These are phyloP conservation scores for Amborella trichopoda DNA, from an alignment of 164 flowering plant genomes.

Conservation along the genomic window DNA sequence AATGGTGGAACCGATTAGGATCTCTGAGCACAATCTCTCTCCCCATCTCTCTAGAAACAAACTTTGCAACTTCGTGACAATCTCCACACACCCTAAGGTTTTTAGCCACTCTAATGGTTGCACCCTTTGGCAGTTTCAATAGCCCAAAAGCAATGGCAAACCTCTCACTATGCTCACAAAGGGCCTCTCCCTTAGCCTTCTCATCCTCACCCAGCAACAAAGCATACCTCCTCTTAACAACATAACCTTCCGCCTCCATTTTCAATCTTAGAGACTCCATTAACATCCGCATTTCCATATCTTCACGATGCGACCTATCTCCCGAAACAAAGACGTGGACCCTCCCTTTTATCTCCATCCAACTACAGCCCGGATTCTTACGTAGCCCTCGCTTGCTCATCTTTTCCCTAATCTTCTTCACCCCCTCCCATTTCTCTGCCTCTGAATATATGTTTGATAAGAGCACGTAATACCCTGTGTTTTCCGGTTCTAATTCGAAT, in stretches of 20 bases:
- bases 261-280: constrained; percentile 19
- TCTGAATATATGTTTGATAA: constrained; percentile 53
- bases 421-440: constrained; percentile 58
- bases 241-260: constrained; percentile 36
- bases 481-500: constrained; percentile 55
- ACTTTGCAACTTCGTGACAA: constrained; percentile 64
- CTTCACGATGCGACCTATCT: constrained; percentile 27
- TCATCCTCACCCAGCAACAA: constrained; percentile 29
- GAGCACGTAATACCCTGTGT: constrained; percentile 44
- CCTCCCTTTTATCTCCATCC: constrained; percentile 53
- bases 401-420: constrained; percentile 27
- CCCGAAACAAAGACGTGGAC: constrained; percentile 40
- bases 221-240: constrained; percentile 24
- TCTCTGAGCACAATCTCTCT: constrained; percentile 56
- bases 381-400: constrained; percentile 23
- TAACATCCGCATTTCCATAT: constrained; percentile 20
- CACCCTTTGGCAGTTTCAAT: constrained; percentile 30
- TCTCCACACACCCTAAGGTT: constrained; percentile 46
- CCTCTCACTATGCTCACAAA: constrained; percentile 63
- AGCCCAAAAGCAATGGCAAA: constrained; percentile 58
- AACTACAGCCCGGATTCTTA: constrained; percentile 53
- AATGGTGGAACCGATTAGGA: constrained; percentile 55
- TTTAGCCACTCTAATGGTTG: constrained; percentile 40
- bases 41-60: constrained; percentile 28
- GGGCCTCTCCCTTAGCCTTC: constrained; percentile 30